Evolutionary conservation across 129 eudicot genomes (phyloP).

Genomic region (Smallanthus sonchifolius): DNA sequence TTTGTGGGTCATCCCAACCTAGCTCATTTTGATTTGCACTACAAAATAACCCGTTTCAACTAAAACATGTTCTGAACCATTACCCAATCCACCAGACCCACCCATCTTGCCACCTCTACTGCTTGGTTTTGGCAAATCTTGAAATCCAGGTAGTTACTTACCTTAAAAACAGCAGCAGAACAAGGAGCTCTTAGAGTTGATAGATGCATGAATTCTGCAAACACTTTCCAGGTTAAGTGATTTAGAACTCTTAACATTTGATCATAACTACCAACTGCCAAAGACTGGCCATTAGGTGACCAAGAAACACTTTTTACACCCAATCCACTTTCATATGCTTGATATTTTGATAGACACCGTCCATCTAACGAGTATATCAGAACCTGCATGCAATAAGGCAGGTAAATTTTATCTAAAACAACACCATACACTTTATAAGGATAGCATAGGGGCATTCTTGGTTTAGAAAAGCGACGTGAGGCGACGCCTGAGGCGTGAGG

Average conservation of each 20-base stretch:
- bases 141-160: slow-evolving; percentile 17
- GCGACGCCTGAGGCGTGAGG: no score
- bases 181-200: slow-evolving; percentile 82
- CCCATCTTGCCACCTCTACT: background rate
- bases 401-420: slow-evolving; percentile 5
- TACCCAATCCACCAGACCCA: background rate
- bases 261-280: slow-evolving; percentile 96
- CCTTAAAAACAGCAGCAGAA: slow-evolving; percentile 92
- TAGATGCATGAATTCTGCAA: slow-evolving; percentile 85
- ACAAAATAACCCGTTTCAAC: background rate
- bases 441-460: background rate
- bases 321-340: slow-evolving; percentile 96
- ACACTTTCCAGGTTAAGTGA: slow-evolving; percentile 97
- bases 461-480: no score
- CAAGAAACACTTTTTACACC: slow-evolving; percentile 92
- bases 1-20: background rate
- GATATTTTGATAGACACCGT: slow-evolving; percentile 85
- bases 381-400: slow-evolving; percentile 43
- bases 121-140: slow-evolving; percentile 2
- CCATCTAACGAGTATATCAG: slow-evolving; percentile 95
- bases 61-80: background rate
- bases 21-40: background rate
- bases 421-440: background rate
- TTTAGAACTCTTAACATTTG: slow-evolving; percentile 89
- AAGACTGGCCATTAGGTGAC: slow-evolving; percentile 94